Evolutionary conservation across 2,329 filamentous ascomycete genomes (phyloP).

Genomic region (Arthrobotrys megalospora): DNA sequence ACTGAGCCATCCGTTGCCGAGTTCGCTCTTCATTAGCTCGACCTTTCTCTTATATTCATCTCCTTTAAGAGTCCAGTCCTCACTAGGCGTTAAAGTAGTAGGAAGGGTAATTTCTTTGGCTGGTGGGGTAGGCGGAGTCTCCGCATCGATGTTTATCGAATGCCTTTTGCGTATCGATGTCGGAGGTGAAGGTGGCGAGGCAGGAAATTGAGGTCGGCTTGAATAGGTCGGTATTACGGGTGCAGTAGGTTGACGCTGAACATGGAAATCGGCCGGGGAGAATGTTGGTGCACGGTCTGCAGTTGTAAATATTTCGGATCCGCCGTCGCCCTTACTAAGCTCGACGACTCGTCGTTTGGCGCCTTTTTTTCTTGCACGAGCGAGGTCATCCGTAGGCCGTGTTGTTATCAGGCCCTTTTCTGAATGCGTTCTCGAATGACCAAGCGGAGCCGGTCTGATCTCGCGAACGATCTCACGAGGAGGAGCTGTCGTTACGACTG

Average conservation of each 20-base stretch:
- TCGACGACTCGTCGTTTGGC: slow-evolving; percentile 64
- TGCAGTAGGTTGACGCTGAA: slow-evolving; percentile 33
- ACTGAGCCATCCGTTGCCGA: slow-evolving; percentile 89
- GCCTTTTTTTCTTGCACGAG: slow-evolving; percentile 63
- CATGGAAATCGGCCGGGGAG: slow-evolving; percentile 51
- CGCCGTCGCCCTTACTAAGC: slow-evolving; percentile 63
- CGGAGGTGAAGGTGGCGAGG: slow-evolving; percentile 61
- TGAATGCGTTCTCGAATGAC: slow-evolving; percentile 26
- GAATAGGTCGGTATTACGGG: slow-evolving; percentile 48
- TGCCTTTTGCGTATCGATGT: slow-evolving; percentile 62
- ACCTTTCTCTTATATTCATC: slow-evolving; percentile 90
- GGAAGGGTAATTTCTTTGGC: slow-evolving; percentile 55
- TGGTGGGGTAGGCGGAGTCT: slow-evolving; percentile 61
- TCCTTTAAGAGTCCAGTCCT: slow-evolving; percentile 77
- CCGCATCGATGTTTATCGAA: slow-evolving; percentile 63
- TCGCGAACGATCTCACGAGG: slow-evolving; percentile 61
- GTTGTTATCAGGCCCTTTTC: slow-evolving; percentile 62
- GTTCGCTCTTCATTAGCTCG: slow-evolving; percentile 85
- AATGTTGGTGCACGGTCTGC: slow-evolving; percentile 50
- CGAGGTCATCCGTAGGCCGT: slow-evolving; percentile 62
- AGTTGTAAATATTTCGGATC: slow-evolving; percentile 51
- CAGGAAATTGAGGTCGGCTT: slow-evolving; percentile 46
- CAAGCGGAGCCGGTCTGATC: slow-evolving; percentile 65
- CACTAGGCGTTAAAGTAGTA: slow-evolving; percentile 58
- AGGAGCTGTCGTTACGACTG: slow-evolving; percentile 65